Percentiles rank a stretch among this genome's conserved stretches.
These are phyloP conservation scores for Chaetomiaceae sp. DNA, from an alignment of 2,329 filamentous ascomycete genomes.

Conservation along the genomic window DNA sequence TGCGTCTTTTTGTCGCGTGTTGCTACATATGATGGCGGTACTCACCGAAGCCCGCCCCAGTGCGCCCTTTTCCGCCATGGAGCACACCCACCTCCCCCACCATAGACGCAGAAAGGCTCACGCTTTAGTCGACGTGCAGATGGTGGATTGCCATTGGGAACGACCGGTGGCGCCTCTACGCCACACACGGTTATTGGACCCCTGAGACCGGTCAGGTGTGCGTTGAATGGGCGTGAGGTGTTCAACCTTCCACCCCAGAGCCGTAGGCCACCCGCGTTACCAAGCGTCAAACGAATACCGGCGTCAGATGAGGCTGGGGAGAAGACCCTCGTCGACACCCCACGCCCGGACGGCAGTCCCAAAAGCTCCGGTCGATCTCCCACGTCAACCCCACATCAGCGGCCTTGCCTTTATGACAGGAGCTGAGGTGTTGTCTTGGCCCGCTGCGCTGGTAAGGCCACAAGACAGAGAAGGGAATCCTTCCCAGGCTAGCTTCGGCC, in stretches of 20 bases:
- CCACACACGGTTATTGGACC: not conserved
- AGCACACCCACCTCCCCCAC: conserved; percentile 9
- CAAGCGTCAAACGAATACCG: not conserved
- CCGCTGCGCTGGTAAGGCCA: not conserved
- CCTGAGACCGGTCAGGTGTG: conserved; percentile 21
- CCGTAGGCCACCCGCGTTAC: not conserved
- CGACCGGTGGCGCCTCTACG: conserved; percentile 22
- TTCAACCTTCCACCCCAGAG: not conserved
- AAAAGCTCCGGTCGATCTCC: conserved; percentile 14
- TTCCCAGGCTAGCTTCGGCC: not conserved
- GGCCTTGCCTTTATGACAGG: not conserved
- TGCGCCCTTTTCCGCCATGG: conserved; percentile 1
- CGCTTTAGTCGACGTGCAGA: conserved; percentile 28
- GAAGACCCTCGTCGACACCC: conserved; percentile 7
- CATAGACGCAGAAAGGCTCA: conserved; percentile 4
- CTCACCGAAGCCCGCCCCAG: too few species aligned
- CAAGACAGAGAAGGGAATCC: not conserved
- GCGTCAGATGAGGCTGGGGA: not conserved
- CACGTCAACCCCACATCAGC: conserved; percentile 11
- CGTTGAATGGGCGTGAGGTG: not conserved
- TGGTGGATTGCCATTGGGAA: conserved; percentile 18
- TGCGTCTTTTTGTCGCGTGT: too few species aligned
- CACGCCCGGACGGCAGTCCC: conserved; percentile 8
- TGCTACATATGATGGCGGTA: too few species aligned
- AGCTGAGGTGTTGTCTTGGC: not conserved